Conservation (phyloP, 2,329 filamentous ascomycete genomes). For the Diaporthe ampelina region DNA sequence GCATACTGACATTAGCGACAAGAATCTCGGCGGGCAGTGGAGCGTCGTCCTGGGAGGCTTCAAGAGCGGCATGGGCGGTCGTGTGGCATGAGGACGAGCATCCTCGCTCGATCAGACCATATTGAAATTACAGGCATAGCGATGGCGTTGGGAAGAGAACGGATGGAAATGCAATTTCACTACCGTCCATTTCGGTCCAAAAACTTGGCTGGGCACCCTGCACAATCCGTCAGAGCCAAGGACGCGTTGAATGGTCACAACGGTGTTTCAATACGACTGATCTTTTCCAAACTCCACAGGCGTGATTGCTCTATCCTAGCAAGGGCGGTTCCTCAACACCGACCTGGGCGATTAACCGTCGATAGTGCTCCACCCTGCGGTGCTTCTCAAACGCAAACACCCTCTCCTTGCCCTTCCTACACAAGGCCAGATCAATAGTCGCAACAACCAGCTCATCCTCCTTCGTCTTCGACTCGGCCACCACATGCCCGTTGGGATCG, state of each 20-base stretch:
- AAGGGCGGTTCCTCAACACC: slow-evolving; percentile 51
- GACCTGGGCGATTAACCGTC: slow-evolving; percentile 55
- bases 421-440: slow-evolving; percentile 63
- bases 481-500: slow-evolving; percentile 57
- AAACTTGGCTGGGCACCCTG: background rate
- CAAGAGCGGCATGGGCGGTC: slow-evolving; percentile 58
- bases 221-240: background rate
- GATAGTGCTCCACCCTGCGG: slow-evolving; percentile 59
- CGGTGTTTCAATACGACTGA: background rate
- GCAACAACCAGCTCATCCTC: slow-evolving; percentile 65
- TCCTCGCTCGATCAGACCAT: background rate
- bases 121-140: slow-evolving; percentile 34
- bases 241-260: background rate
- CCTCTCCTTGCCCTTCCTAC: slow-evolving; percentile 61
- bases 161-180: background rate
- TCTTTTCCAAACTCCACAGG: background rate
- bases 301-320: slow-evolving; percentile 33
- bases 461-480: slow-evolving; percentile 63
- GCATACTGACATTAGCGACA: slow-evolving; percentile 62
- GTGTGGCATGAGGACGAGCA: slow-evolving; percentile 38
- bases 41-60: slow-evolving; percentile 65
- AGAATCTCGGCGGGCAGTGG: slow-evolving; percentile 61
- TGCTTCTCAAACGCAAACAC: slow-evolving; percentile 62
- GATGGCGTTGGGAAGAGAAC: slow-evolving; percentile 31
- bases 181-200: background rate